Evolutionary conservation across 1,284 basidiomycete genomes (phyloP), one percentile per base, ranked within the genome.

Genomic region (Rhizoctonia solani): DNA sequence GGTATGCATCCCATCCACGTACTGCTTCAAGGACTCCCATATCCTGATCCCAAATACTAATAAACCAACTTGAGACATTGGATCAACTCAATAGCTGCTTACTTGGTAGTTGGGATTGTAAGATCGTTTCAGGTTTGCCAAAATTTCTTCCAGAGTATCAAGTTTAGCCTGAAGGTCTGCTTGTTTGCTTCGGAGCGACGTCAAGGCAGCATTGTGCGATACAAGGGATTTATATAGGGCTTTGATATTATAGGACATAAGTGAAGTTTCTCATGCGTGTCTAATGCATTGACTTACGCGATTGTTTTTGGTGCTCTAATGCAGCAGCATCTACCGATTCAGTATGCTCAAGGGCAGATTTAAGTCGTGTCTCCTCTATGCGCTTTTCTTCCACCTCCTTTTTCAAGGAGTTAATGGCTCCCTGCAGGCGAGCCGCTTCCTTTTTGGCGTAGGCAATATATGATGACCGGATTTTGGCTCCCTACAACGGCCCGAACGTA

Each of bases 11-110:
- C 87, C 93, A 98, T 11, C 94, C 95, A 50, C 94, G 88, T 5
- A 98, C 95, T 16, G 96, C 95, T 72, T 95, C 95, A 46, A 98
- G 87, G 68, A 98, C 96, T 8, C 93, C 95, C 96, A 99, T 98
- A 75, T 99, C 96, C 61, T 65, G 42, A 13, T 63, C 9, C 8
- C 6, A 14, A 16, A 23, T 42, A 42, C 16, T 8, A 37, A 19
- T 42, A 14, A 23, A 19, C 13, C 19, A 44, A 27, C 29, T 25
- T 14, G 19, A 11, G 50, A 30, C 16, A 2, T 14, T 4, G 11
- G 14, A 14, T 37, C 8, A 23, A 5, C 16, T 3, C 39, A 11
- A 14, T 19, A 21, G 16, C 44, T n/a, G 34, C 44, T 50, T 25
- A 54, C 61, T 77, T 96, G 93, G 77, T 98, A 98, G 78, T 99